Conservation (phyloP, 2,329 filamentous ascomycete genomes). For the Aspergillus carbonarius region DNA sequence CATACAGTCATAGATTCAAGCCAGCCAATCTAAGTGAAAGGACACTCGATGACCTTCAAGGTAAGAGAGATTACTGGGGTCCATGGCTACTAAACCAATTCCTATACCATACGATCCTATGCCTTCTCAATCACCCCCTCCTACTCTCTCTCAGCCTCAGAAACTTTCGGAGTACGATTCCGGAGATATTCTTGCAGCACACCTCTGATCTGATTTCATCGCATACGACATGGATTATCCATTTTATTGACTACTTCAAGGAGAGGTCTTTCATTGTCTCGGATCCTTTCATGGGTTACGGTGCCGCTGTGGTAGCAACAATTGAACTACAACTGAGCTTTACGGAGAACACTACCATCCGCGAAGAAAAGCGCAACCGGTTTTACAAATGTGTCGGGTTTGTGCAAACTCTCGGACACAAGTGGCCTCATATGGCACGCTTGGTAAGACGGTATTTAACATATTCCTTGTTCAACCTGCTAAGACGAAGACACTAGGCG, state of each 20-base stretch:
- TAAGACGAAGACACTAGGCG: slow-evolving; percentile 33
- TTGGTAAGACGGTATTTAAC: slow-evolving; percentile 32
- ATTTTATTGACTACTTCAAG: slow-evolving; percentile 51
- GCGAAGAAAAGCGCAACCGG: slow-evolving; percentile 44
- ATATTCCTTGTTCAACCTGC: not conserved
- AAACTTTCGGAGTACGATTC: slow-evolving; percentile 54
- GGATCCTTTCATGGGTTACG: slow-evolving; percentile 51
- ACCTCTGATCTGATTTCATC: slow-evolving; percentile 53
- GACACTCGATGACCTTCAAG: slow-evolving; percentile 43
- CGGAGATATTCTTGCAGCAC: slow-evolving; percentile 56
- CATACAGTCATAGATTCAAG: slow-evolving; percentile 52
- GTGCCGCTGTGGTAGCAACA: slow-evolving; percentile 54
- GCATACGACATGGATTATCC: slow-evolving; percentile 55
- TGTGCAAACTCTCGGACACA: slow-evolving; percentile 41
- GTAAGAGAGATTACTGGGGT: slow-evolving; percentile 53
- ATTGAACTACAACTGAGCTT: slow-evolving; percentile 57
- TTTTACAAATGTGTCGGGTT: slow-evolving; percentile 49
- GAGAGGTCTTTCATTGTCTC: slow-evolving; percentile 48
- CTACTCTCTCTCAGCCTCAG: slow-evolving; percentile 53
- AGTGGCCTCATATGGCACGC: slow-evolving; percentile 49
- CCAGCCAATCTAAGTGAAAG: slow-evolving; percentile 49
- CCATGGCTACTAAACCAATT: slow-evolving; percentile 56
- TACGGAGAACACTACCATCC: slow-evolving; percentile 41
- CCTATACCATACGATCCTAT: slow-evolving; percentile 54
- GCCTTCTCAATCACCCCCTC: slow-evolving; percentile 56